Conservation (phyloP, 148 eudicot species). For the Vaccinium corymbosum region DNA sequence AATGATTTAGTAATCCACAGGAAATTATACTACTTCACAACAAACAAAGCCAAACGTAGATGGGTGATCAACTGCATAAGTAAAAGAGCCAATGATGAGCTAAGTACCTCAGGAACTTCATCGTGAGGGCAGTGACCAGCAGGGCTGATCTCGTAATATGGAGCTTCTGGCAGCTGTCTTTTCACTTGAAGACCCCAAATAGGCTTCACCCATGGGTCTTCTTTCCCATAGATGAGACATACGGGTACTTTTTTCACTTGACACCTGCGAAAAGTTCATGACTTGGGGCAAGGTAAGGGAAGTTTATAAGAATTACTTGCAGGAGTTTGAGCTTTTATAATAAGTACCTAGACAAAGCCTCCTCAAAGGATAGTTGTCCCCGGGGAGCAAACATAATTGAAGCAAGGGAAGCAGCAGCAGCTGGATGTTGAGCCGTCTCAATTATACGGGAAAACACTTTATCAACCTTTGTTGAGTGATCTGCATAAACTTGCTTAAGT, state of each 20-base stretch:
- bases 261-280: conserved; percentile 43
- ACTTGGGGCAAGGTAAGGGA: conserved; percentile 5
- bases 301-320: not conserved
- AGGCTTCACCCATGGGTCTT: conserved; percentile 97
- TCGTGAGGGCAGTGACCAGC: conserved; percentile 99
- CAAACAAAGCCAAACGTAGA: not conserved
- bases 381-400: conserved; percentile 92
- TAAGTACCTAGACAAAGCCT: conserved; percentile 64
- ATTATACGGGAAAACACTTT: conserved; percentile 72
- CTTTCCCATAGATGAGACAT: conserved; percentile 88
- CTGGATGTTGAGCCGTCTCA: conserved; percentile 83
- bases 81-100: not conserved
- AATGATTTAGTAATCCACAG: not conserved
- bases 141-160: conserved; percentile 87
- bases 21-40: not conserved
- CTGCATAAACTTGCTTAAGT: conserved; percentile 89
- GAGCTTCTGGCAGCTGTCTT: conserved; percentile 73
- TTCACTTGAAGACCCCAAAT: conserved; percentile 84
- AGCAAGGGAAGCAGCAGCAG: conserved; percentile 87
- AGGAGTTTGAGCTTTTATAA: not conserved
- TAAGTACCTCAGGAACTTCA: conserved; percentile 91
- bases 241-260: conserved; percentile 50
- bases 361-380: conserved; percentile 63
- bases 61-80: conserved; percentile 1
- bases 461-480: conserved; percentile 83